Percentiles rank a stretch among this genome's conserved stretches.
phyloP scores from a whole-genome alignment of 2,329 filamentous ascomycete genomes.

The Diaporthe amygdali region DNA sequence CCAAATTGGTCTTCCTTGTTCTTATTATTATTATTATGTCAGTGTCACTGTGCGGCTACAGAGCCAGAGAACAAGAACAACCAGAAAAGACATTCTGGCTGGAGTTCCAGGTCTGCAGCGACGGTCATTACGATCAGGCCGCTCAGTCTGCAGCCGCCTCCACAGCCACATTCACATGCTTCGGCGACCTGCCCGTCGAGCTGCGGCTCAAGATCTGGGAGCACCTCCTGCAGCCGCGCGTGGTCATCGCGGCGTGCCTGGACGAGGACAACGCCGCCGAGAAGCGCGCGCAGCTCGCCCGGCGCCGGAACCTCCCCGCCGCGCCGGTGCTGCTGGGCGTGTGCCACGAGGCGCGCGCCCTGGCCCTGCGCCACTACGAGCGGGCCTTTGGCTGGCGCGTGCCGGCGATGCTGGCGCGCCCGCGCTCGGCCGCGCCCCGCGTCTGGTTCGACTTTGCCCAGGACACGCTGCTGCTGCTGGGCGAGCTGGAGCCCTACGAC shows the following conservation, averaged over 20 bases:
- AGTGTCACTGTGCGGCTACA: constrained; percentile 11
- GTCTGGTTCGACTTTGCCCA: constrained; percentile 54
- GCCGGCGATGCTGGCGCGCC: constrained; percentile 41
- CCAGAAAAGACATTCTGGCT: constrained; percentile 44
- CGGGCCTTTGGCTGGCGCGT: constrained; percentile 53
- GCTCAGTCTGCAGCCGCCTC: neutral
- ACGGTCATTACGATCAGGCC: constrained; percentile 29
- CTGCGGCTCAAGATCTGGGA: constrained; percentile 55
- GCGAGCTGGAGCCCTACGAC: constrained; percentile 54
- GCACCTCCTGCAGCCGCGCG: constrained; percentile 48
- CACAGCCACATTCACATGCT: constrained; percentile 38
- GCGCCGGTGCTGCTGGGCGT: constrained; percentile 50
- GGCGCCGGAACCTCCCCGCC: constrained; percentile 23
- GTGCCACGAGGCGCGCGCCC: constrained; percentile 46
- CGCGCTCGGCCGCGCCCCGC: constrained; percentile 34
- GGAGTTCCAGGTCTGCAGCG: constrained; percentile 49
- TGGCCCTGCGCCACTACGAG: constrained; percentile 50
- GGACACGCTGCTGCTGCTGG: constrained; percentile 53
- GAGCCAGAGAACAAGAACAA: constrained; percentile 2
- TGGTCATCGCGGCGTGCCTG: constrained; percentile 50
- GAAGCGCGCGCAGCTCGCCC: constrained; percentile 31
- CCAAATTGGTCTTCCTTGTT: neutral
- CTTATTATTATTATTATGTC: neutral
- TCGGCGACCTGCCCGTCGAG: constrained; percentile 49
- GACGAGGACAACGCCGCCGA: constrained; percentile 34